Percentiles rank a stretch among this genome's conserved stretches.
Evolutionary conservation across 2,329 filamentous ascomycete genomes (phyloP).

Genomic region (Oidium heveae): DNA sequence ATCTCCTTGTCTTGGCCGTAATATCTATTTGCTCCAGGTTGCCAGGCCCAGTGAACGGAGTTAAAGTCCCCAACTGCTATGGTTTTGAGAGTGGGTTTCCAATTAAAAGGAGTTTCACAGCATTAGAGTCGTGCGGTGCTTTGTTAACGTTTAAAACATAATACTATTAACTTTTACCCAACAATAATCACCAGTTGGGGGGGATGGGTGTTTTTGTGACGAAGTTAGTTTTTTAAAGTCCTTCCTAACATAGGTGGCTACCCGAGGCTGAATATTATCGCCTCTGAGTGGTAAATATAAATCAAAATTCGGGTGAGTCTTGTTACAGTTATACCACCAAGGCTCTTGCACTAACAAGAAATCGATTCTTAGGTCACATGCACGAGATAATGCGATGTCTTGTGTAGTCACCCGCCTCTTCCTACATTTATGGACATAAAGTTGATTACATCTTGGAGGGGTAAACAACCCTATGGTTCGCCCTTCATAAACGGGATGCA

Average conservation of each 20-base stretch:
- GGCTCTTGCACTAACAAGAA: not conserved
- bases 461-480: not conserved
- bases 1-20: not conserved
- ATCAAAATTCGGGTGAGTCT: not conserved
- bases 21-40: not conserved
- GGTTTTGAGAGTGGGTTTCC: not conserved
- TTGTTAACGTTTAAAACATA: not conserved
- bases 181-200: not conserved
- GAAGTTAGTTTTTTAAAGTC: not conserved
- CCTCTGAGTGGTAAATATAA: not conserved
- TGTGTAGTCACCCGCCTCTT: not conserved
- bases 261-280: not conserved
- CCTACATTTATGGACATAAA: not conserved
- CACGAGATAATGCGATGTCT: not conserved
- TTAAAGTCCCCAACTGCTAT: not conserved
- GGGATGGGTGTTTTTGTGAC: not conserved
- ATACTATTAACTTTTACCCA: not conserved
- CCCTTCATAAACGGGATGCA: not conserved
- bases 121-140: not conserved
- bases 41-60: not conserved
- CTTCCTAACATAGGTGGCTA: not conserved
- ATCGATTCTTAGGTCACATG: not conserved
- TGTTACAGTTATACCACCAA: not conserved
- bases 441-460: not conserved
- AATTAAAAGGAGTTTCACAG: not conserved